Evolutionary conservation across 106 monocot species (phyloP), one percentile per base, ranked within the genome.

Genomic region (Alisma plantagoaquatica): DNA sequence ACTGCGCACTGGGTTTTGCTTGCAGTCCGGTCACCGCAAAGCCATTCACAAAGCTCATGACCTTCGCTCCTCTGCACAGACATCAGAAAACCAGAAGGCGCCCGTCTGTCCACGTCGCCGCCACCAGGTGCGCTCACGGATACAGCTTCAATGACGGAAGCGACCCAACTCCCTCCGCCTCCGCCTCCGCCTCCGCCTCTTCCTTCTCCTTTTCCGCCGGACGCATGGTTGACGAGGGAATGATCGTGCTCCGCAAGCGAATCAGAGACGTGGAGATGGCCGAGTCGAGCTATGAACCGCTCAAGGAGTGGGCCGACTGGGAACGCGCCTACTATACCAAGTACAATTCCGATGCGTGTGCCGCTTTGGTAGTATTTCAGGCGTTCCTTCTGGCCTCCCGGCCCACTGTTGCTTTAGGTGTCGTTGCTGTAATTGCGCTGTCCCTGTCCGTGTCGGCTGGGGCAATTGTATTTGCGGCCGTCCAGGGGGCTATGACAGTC

Each of bases 201-300:
- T n/a, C n/a, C n/a, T n/a, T n/a, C n/a, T n/a, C n/a, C n/a, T n/a
- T 61, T 16, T 54, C 43, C 19, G 53, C 26, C 4, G 54, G 54
- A 10, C 23, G 62, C 27, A 29, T 54, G 29, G 62, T 62, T 8
- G 61, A 70, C 35, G 70, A 70, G 70, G 61, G 62, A 61, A 70
- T 70, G 60, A 22, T 61, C 26, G 60, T 60, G 30, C 61, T 69
- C 23, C 33, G 61, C 12, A 52, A 35, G 51, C 61, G 61, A 47
- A 11, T 64, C 12, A 10, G 44, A 10, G 53, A 64, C 43, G 9
- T 64, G 19, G 64, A 64, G 53, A 16, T 64, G 27, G 41, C n/a
- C 43, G 53, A 64, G 20, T 23, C n/a, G 16, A 12, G 1, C n/a
- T 12, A 27, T 53, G 53, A 42, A 20, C 11, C 5, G n/a, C 53